Conservation (phyloP, 805 yeast genomes). For the Yamadazyma takamatsuzukensis region DNA sequence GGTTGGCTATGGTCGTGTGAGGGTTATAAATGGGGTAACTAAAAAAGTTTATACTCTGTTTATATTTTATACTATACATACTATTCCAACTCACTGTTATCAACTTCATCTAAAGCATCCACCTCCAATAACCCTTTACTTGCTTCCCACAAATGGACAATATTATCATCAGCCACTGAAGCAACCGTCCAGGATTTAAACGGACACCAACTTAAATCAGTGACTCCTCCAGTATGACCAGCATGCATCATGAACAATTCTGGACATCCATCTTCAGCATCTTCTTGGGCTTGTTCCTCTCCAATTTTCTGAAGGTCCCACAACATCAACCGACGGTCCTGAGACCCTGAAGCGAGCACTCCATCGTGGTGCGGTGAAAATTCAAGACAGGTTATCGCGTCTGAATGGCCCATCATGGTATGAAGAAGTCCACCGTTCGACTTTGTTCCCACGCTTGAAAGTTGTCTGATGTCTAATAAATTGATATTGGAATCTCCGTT, state of each 20-base stretch:
- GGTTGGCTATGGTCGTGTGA: too few species aligned
- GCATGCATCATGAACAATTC: conserved; percentile 90
- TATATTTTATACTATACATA: background rate
- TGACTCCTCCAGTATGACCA: conserved; percentile 77
- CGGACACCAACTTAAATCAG: conserved; percentile 69
- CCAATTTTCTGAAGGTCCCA: conserved; percentile 85
- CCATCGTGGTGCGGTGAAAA: conserved; percentile 80
- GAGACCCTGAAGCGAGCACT: conserved; percentile 69
- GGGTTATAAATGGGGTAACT: background rate
- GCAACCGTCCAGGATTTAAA: conserved; percentile 75
- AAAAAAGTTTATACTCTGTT: background rate
- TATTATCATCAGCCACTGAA: conserved; percentile 58
- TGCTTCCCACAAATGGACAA: conserved; percentile 58
- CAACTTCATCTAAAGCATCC: conserved; percentile 7
- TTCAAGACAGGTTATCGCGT: conserved; percentile 64
- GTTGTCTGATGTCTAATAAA: conserved; percentile 58
- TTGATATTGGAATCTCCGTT: conserved; percentile 64
- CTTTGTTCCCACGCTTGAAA: conserved; percentile 14
- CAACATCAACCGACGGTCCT: conserved; percentile 70
- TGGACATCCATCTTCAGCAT: conserved; percentile 87
- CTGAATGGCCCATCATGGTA: conserved; percentile 78
- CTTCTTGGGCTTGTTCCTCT: conserved; percentile 80
- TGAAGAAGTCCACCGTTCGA: conserved; percentile 44
- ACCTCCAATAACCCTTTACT: conserved; percentile 24
- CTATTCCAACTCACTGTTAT: conserved; percentile 14